phyloP scores from a whole-genome alignment of 805 yeast species.

The Yarrowia bubula region DNA sequence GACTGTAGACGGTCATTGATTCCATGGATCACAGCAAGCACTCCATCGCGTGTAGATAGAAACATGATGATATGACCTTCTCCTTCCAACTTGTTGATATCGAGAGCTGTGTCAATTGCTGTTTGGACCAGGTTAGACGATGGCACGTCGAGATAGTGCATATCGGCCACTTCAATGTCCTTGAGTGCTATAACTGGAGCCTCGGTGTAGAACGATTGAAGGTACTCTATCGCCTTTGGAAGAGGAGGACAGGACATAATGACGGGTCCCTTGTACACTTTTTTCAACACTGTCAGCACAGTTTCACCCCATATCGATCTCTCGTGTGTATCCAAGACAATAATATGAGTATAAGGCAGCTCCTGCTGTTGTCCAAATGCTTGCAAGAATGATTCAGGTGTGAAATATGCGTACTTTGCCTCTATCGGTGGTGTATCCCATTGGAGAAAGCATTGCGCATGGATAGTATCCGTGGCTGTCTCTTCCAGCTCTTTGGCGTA shows the following conservation, averaged over 20 bases:
- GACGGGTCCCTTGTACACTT: not conserved
- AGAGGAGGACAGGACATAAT: not conserved
- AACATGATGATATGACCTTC: not conserved
- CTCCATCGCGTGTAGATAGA: not conserved
- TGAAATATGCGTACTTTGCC: not conserved
- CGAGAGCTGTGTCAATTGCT: not conserved
- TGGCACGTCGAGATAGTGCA: constrained; percentile 2
- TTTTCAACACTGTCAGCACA: not conserved
- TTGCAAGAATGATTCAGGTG: not conserved
- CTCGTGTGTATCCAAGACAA: constrained; percentile 3
- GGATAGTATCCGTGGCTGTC: not conserved
- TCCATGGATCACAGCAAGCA: not conserved
- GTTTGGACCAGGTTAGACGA: not conserved
- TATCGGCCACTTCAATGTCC: not conserved
- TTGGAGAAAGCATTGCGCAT: not conserved
- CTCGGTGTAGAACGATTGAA: not conserved
- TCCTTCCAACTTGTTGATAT: not conserved
- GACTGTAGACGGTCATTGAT: not conserved
- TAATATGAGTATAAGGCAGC: not conserved
- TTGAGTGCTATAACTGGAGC: constrained; percentile 7
- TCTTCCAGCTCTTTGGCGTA: not conserved
- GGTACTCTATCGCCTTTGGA: not conserved
- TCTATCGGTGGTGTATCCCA: not conserved
- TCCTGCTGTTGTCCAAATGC: constrained; percentile 14
- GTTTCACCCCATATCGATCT: constrained; percentile 13